Conservation (phyloP, 23 red algal genomes). For the Gracilaria vermiculophylla region DNA sequence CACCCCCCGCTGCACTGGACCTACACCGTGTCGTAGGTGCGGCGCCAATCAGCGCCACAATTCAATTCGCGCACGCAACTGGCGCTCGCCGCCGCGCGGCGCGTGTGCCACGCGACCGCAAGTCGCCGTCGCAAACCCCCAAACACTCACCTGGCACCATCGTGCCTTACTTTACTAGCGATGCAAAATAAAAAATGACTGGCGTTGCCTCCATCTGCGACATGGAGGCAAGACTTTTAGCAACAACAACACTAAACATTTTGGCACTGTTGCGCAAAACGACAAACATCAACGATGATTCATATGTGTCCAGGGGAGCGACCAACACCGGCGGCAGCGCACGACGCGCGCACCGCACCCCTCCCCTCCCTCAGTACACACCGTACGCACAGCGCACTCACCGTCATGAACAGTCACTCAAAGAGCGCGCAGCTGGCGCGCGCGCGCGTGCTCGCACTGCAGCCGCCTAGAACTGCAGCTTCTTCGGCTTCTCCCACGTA, state of each 20-base stretch:
- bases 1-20: slow-evolving; percentile 13
- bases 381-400: not conserved
- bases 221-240: slow-evolving; percentile 59
- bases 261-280: slow-evolving; percentile 36
- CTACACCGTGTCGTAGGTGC: not conserved
- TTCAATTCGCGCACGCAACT: not conserved
- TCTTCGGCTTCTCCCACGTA: slow-evolving; percentile 98
- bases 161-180: no score
- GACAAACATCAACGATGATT: slow-evolving; percentile 45
- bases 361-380: no score
- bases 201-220: slow-evolving; percentile 12
- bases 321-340: no score
- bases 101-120: no score
- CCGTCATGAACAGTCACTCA: slow-evolving; percentile 23
- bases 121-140: no score
- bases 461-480: slow-evolving; percentile 64
- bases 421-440: not conserved
- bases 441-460: not conserved
- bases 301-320: no score
- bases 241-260: not conserved
- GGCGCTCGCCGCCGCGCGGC: no score
- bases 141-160: no score
- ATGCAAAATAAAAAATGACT: no score
- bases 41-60: no score
- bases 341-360: no score